Percentiles rank a stretch among this genome's conserved stretches.
phyloP scores from a whole-genome alignment of 495 filamentous ascomycete genomes.

The Neurospora pannonica region DNA sequence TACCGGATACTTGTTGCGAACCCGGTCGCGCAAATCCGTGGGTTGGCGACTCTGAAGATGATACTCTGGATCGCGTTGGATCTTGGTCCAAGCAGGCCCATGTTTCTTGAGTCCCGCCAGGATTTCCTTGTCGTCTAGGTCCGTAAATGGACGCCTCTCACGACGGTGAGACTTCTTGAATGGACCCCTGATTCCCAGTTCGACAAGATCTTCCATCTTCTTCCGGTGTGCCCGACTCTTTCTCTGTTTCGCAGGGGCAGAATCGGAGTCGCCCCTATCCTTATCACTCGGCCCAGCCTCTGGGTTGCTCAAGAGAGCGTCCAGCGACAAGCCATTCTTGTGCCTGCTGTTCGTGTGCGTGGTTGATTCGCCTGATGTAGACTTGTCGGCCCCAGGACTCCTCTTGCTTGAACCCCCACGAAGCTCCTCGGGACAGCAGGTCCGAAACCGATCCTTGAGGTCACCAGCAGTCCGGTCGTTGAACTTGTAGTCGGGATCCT shows the following conservation, averaged over 20 bases:
- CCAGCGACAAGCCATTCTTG: slow-evolving; percentile 32
- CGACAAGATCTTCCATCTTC: slow-evolving; percentile 43
- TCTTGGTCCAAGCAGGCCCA: slow-evolving; percentile 72
- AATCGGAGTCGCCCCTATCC: slow-evolving; percentile 8
- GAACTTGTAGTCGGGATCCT: slow-evolving; percentile 64
- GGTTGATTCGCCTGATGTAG: not conserved
- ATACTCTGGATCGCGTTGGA: slow-evolving; percentile 61
- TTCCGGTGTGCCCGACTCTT: slow-evolving; percentile 46
- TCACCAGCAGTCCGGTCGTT: slow-evolving; percentile 68
- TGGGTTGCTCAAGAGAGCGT: slow-evolving; percentile 38
- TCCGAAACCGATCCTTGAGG: slow-evolving; percentile 77
- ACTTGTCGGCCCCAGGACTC: not conserved
- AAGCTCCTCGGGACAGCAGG: slow-evolving; percentile 58
- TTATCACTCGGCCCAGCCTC: slow-evolving; percentile 20
- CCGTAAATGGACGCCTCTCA: slow-evolving; percentile 55
- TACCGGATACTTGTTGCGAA: slow-evolving; percentile 71
- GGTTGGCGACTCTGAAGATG: slow-evolving; percentile 57
- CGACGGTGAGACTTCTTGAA: slow-evolving; percentile 48
- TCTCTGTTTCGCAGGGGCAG: slow-evolving; percentile 20
- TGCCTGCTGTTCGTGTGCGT: slow-evolving; percentile 13
- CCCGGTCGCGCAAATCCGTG: slow-evolving; percentile 74
- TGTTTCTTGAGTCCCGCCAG: slow-evolving; percentile 65
- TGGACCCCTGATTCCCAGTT: slow-evolving; percentile 44
- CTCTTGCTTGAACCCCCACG: slow-evolving; percentile 26
- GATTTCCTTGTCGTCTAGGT: slow-evolving; percentile 67